Evolutionary conservation across 352 stramenopile species (phyloP).

Genomic region (Chrysophaeum taylorii): DNA sequence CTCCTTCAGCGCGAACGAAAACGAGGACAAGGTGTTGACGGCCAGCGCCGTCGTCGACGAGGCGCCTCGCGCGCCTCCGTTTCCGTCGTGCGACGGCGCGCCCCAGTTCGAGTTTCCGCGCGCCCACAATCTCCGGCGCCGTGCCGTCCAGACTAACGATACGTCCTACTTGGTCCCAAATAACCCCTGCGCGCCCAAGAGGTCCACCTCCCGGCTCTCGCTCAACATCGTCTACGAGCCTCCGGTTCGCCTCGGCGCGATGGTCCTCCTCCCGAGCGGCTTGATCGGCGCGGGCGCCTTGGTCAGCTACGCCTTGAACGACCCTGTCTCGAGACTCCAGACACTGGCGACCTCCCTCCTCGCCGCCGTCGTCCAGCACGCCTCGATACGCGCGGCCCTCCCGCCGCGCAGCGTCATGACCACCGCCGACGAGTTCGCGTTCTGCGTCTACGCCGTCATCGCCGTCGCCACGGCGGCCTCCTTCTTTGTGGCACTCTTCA

Average conservation of each 20-base stretch:
- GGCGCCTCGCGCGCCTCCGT: neutral
- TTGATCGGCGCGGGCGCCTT: neutral
- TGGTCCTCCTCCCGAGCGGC: neutral
- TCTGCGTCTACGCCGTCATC: neutral
- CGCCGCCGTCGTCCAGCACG: neutral
- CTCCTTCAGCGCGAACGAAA: neutral
- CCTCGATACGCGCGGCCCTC: neutral
- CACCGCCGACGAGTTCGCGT: constrained; percentile 1
- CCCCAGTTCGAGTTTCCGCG: too few species aligned
- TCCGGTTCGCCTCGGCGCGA: neutral
- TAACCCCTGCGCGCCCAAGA: neutral
- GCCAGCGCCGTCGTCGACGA: neutral
- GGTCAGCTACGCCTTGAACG: neutral
- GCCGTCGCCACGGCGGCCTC: too few species aligned
- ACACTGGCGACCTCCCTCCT: neutral
- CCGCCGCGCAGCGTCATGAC: neutral
- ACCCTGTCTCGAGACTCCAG: neutral
- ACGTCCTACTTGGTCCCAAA: too few species aligned
- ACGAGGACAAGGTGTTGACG: neutral
- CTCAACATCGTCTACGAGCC: neutral
- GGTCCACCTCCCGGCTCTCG: neutral
- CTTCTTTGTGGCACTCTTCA: too few species aligned
- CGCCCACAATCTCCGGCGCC: too few species aligned
- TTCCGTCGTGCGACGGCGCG: neutral
- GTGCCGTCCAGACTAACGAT: too few species aligned